Percentiles rank a stretch among this genome's conserved stretches.
Evolutionary conservation across 2,329 filamentous ascomycete species (phyloP).

Genomic region (Pyricularia pennisetigena): DNA sequence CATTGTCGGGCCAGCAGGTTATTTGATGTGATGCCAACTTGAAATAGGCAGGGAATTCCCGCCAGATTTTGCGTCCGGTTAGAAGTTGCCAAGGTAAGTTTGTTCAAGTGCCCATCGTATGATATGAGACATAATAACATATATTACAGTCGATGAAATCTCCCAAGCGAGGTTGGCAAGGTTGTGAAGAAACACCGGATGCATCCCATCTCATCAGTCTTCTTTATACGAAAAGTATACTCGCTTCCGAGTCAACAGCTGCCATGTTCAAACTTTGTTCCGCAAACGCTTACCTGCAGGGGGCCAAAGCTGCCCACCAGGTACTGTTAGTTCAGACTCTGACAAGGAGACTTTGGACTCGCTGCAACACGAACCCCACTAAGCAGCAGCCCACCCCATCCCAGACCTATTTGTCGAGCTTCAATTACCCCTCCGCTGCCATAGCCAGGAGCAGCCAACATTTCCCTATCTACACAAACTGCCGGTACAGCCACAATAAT

Average conservation of each 20-base stretch:
- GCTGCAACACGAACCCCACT: neutral
- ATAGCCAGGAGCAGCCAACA: neutral
- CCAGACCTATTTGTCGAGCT: neutral
- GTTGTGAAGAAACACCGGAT: neutral
- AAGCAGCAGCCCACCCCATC: neutral
- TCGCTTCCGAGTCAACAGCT: neutral
- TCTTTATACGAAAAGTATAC: neutral
- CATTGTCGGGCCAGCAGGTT: neutral
- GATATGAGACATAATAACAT: neutral
- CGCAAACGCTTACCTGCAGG: neutral
- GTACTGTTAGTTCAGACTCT: neutral
- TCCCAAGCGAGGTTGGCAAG: neutral
- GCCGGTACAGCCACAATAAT: neutral
- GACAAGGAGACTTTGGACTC: neutral
- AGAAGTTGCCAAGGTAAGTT: neutral
- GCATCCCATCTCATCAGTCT: neutral
- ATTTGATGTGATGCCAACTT: neutral
- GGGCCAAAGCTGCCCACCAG: neutral
- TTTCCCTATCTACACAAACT: neutral
- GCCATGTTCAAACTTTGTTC: neutral
- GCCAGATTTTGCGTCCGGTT: neutral
- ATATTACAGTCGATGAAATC: neutral
- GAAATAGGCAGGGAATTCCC: neutral
- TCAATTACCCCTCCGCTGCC: constrained; percentile 2
- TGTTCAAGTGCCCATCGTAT: neutral